phyloP scores from a whole-genome alignment of 1,284 basidiomycete genomes.

The Retiboletus flavoniger region DNA sequence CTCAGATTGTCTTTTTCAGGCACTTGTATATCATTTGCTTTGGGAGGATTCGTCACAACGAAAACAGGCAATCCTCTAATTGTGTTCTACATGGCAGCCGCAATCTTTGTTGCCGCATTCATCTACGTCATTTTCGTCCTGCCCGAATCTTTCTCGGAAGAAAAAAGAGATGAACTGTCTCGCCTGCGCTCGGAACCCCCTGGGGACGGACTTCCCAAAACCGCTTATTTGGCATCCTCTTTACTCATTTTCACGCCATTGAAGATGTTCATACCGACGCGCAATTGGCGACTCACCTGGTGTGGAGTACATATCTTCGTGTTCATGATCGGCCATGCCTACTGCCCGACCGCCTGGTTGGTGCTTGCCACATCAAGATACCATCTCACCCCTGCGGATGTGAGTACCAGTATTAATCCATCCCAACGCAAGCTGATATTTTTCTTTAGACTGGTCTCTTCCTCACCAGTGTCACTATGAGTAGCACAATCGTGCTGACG shows the following conservation, averaged over 20 bases:
- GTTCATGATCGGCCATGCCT: conserved; percentile 17
- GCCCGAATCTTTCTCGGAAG: conserved; percentile 34
- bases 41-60: conserved; percentile 34
- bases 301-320: conserved; percentile 31
- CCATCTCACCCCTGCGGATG: conserved; percentile 24
- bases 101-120: conserved; percentile 18
- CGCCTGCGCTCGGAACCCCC: conserved; percentile 5
- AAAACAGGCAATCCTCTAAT: conserved; percentile 23
- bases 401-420: conserved; percentile 2
- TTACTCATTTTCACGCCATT: conserved; percentile 28
- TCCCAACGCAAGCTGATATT: conserved; percentile 2
- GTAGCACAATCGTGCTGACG: conserved; percentile 15
- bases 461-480: conserved; percentile 14
- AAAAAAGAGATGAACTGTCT: conserved; percentile 27
- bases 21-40: conserved; percentile 24
- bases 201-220: not conserved
- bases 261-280: conserved; percentile 24
- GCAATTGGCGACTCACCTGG: conserved; percentile 33
- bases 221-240: not conserved
- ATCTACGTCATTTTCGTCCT: conserved; percentile 27
- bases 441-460: conserved; percentile 28
- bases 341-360: conserved; percentile 24
- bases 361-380: conserved; percentile 29
- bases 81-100: conserved; percentile 27
- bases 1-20: conserved; percentile 20